phyloP scores from a whole-genome alignment of 148 eudicot genomes.

The Spergularia bocconei region DNA sequence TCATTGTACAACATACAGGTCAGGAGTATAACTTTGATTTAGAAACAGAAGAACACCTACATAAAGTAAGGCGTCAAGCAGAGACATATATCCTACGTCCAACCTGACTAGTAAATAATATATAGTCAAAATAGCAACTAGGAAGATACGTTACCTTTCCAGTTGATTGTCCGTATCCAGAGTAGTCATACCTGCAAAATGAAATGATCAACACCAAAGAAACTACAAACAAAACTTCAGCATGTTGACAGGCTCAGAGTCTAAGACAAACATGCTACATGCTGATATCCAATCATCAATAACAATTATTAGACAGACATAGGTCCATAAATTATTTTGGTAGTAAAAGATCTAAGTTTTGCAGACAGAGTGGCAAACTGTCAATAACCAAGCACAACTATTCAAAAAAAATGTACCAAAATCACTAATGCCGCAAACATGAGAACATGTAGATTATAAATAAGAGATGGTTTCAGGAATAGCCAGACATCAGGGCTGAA shows the following conservation, averaged over 20 bases:
- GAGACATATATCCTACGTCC: background rate
- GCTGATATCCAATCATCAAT: background rate
- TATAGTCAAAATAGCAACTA: background rate
- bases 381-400: background rate
- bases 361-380: background rate
- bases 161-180: constrained; percentile 95
- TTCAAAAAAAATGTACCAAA: background rate
- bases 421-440: too few species aligned
- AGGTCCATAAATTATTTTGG: background rate
- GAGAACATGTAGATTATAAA: too few species aligned
- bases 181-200: constrained; percentile 81
- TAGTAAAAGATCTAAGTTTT: background rate
- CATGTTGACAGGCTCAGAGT: background rate
- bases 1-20: too few species aligned
- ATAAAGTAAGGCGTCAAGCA: background rate
- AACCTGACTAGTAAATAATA: background rate
- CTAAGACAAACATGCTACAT: background rate
- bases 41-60: background rate
- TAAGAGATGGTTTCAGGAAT: background rate
- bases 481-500: background rate
- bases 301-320: background rate
- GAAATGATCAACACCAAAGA: background rate
- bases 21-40: too few species aligned
- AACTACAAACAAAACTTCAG: constrained; percentile 1
- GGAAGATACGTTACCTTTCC: constrained; percentile 64